phyloP scores from a whole-genome alignment of 2,329 filamentous ascomycete species.

The Cryphonectria radicalis region DNA sequence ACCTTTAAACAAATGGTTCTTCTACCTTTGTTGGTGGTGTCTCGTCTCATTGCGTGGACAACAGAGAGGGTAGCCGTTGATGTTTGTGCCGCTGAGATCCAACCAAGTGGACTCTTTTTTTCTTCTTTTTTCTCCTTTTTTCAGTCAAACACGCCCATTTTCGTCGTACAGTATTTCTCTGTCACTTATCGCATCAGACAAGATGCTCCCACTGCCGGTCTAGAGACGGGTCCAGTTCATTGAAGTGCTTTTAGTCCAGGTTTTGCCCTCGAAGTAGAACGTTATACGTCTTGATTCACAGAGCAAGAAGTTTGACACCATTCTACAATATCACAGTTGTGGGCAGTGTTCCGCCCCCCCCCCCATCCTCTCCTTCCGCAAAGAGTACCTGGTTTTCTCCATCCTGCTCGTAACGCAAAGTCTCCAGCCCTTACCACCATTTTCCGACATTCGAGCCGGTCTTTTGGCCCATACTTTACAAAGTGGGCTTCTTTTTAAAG shows the following conservation, averaged over 20 bases:
- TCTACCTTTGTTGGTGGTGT: background rate
- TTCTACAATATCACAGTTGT: too few species aligned
- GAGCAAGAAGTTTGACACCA: too few species aligned
- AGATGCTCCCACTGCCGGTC: too few species aligned
- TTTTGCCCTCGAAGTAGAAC: too few species aligned
- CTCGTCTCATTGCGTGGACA: background rate
- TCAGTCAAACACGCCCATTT: too few species aligned
- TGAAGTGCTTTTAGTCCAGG: too few species aligned
- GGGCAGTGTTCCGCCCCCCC: too few species aligned
- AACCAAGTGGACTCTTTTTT: background rate
- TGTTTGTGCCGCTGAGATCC: background rate
- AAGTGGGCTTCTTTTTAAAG: too few species aligned
- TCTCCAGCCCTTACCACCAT: background rate
- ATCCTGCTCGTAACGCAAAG: background rate
- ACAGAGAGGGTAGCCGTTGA: background rate
- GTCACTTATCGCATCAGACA: too few species aligned
- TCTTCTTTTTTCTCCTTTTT: background rate
- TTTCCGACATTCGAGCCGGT: background rate
- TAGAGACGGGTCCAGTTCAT: too few species aligned
- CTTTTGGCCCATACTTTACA: background rate
- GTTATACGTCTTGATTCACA: too few species aligned
- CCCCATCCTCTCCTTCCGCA: background rate
- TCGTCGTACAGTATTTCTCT: too few species aligned
- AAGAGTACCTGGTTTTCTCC: background rate
- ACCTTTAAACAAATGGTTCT: background rate